Evolutionary conservation across 2,329 filamentous ascomycete genomes (phyloP).

Genomic region (Pseudocercospora vitis): DNA sequence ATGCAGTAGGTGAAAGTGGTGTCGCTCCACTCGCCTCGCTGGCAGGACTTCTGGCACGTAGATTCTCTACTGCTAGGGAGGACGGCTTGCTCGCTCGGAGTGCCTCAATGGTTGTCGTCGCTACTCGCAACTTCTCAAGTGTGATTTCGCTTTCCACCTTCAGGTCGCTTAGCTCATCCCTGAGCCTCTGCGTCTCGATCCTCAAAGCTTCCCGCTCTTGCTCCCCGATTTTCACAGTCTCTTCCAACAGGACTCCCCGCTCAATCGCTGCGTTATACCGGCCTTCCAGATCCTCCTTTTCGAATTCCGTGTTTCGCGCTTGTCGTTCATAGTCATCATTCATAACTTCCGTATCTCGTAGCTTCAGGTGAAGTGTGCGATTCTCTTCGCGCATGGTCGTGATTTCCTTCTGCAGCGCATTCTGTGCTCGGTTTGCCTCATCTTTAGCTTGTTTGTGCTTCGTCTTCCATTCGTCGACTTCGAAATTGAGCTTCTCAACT

Average conservation of each 20-base stretch:
- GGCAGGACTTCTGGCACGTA: constrained; percentile 50
- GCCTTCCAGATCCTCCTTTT: constrained; percentile 94
- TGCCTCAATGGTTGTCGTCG: constrained; percentile 53
- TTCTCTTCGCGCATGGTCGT: constrained; percentile 84
- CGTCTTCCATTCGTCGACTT: constrained; percentile 98
- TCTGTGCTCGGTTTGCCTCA: constrained; percentile 83
- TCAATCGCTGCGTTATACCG: constrained; percentile 97
- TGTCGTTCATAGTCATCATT: constrained; percentile 98
- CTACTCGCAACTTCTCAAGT: constrained; percentile 85
- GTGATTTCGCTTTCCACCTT: constrained; percentile 94
- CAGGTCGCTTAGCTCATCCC: constrained; percentile 87
- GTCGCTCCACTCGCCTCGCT: constrained; percentile 62
- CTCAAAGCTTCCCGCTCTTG: constrained; percentile 85
- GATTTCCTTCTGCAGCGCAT: constrained; percentile 88
- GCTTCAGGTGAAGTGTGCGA: constrained; percentile 73
- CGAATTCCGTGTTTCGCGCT: constrained; percentile 78
- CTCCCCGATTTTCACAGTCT: constrained; percentile 87
- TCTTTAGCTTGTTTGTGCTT: constrained; percentile 95
- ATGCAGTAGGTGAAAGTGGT: constrained; percentile 86
- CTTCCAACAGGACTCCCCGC: constrained; percentile 86
- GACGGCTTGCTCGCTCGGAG: constrained; percentile 54
- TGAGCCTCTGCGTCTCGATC: constrained; percentile 85
- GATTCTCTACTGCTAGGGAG: constrained; percentile 48
- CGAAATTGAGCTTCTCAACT: constrained; percentile 78
- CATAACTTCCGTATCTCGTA: constrained; percentile 93